Conservation (phyloP, 768 basidiomycete genomes). For the Lentinula guzmanii region DNA sequence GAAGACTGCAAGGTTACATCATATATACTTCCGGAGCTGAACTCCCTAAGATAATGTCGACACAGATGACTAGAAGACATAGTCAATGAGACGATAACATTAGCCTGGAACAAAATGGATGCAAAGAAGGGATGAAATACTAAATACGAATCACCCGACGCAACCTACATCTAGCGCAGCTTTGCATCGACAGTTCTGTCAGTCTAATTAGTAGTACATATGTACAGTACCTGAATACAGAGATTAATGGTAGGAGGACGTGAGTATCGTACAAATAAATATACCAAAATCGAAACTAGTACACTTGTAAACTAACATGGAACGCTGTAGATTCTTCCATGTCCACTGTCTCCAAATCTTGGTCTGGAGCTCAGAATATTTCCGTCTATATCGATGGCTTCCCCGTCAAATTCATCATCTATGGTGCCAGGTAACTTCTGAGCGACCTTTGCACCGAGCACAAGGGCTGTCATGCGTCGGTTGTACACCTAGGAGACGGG, state of each 20-base stretch:
- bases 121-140: neutral
- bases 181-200: too few relatives aligned
- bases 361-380: constrained; percentile 23
- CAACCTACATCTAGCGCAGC: too few relatives aligned
- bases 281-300: neutral
- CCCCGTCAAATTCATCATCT: constrained; percentile 14
- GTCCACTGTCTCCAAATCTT: constrained; percentile 51
- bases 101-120: neutral
- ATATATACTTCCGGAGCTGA: too few relatives aligned
- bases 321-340: constrained; percentile 47
- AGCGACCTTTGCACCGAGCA: constrained; percentile 37
- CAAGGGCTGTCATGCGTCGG: constrained; percentile 55
- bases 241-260: neutral
- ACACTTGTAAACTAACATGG: constrained; percentile 25
- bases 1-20: too few relatives aligned
- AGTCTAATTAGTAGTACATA: neutral
- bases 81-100: too few relatives aligned
- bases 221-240: neutral
- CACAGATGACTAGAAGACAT: too few relatives aligned
- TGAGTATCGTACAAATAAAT: neutral
- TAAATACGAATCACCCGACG: too few relatives aligned
- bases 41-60: too few relatives aligned
- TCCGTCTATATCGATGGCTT: constrained; percentile 12
- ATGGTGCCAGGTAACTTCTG: neutral
- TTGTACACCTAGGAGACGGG: constrained; percentile 43